phyloP scores from a whole-genome alignment of 148 eudicot species.

The Arbutus unedo region DNA sequence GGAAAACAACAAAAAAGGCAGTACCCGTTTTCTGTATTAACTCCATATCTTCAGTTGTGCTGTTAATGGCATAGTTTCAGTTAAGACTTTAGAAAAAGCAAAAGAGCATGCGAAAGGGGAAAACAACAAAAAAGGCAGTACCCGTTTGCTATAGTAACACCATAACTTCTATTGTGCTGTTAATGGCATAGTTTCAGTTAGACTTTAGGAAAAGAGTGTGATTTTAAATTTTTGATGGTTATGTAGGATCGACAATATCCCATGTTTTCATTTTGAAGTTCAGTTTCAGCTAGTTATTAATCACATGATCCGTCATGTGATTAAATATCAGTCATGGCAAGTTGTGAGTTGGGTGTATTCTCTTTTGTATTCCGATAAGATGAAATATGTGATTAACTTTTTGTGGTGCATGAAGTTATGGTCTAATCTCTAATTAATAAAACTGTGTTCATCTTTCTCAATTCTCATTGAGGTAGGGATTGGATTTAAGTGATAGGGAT shows the following conservation, averaged over 20 bases:
- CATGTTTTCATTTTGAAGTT: neutral
- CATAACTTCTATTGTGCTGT: neutral
- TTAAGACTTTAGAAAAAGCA: neutral
- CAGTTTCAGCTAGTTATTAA: neutral
- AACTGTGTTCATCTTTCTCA: neutral
- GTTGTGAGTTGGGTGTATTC: neutral
- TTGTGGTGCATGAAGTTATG: neutral
- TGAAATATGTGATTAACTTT: neutral
- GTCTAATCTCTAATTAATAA: neutral
- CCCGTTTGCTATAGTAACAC: neutral
- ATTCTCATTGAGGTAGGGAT: too few species aligned
- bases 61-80: neutral
- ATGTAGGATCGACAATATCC: neutral
- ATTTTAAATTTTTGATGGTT: neutral
- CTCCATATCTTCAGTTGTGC: neutral
- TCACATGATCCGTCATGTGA: neutral
- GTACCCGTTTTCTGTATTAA: neutral
- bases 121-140: neutral
- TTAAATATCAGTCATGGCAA: neutral
- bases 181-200: neutral
- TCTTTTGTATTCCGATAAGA: neutral
- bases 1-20: neutral
- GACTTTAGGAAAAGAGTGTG: too few species aligned
- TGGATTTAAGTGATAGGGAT: too few species aligned
- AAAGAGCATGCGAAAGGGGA: too few species aligned